Evolutionary conservation across 176 grass and related monocot genomes (phyloP).

Genomic region (Musa beccarii): DNA sequence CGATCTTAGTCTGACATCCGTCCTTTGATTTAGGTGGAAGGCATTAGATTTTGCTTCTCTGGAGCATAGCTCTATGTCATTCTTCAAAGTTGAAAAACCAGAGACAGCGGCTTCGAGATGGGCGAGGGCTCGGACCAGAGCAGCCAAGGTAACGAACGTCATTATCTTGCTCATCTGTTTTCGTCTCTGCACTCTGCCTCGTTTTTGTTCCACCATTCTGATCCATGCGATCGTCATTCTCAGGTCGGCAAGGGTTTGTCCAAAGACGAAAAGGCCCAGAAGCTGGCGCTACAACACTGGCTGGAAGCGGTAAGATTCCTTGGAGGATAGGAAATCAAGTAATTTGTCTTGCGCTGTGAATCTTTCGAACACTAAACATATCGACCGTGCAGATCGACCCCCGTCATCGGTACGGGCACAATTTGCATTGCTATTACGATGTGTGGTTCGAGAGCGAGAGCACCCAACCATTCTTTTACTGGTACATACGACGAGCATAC

Average conservation of each 20-base stretch:
- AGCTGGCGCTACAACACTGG: conserved; percentile 88
- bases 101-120: conserved; percentile 70
- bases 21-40: conserved; percentile 53
- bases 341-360: background rate
- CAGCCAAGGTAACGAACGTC: conserved; percentile 47
- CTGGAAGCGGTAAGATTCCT: conserved; percentile 80
- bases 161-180: background rate
- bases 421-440: background rate
- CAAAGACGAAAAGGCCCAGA: conserved; percentile 73
- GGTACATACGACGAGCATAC: background rate
- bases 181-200: background rate
- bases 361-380: background rate
- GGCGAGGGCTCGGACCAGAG: conserved; percentile 52
- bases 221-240: background rate
- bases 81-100: conserved; percentile 12
- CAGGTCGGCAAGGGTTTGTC: conserved; percentile 92
- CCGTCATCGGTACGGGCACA: conserved; percentile 54
- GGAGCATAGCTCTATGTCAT: background rate
- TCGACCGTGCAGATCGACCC: conserved; percentile 66
- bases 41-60: conserved; percentile 59
- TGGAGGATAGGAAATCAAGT: background rate
- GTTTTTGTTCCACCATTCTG: background rate
- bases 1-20: too few relatives aligned
- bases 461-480: background rate
- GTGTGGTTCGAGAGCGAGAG: background rate